Conservation (phyloP, 2,329 filamentous ascomycete genomes). For the Trichoderma oligosporum region DNA sequence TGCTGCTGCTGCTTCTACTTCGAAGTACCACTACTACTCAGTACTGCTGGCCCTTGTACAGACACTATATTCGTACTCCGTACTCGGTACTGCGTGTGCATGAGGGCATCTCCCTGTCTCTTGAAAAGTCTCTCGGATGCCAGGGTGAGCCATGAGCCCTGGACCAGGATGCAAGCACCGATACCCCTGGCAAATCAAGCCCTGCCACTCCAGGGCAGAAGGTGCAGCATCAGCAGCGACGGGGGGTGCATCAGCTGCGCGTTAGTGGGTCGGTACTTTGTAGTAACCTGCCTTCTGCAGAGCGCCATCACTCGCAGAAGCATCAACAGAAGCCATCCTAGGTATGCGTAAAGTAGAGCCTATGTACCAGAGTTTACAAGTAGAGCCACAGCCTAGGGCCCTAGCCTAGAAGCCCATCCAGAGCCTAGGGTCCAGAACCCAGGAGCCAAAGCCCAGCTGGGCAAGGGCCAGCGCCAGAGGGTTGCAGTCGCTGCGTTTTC, state of each 20-base stretch:
- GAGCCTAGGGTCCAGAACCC: conserved; percentile 1
- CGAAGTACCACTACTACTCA: too few species aligned
- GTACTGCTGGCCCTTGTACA: too few species aligned
- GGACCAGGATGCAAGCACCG: conserved; percentile 9
- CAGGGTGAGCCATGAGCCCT: neutral
- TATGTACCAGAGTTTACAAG: too few species aligned
- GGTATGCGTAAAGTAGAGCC: too few species aligned
- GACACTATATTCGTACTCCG: too few species aligned
- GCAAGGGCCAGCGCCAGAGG: conserved; percentile 10
- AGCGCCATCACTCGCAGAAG: conserved; percentile 3
- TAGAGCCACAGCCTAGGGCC: neutral
- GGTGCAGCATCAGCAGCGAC: conserved; percentile 19
- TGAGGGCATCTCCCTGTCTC: conserved; percentile 11
- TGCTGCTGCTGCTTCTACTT: too few species aligned
- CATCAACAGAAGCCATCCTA: too few species aligned
- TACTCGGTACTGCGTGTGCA: conserved; percentile 8
- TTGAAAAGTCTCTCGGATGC: neutral
- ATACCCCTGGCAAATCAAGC: conserved; percentile 18
- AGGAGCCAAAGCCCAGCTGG: conserved; percentile 17
- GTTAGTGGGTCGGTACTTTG: conserved; percentile 16
- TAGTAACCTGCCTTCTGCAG: conserved; percentile 3
- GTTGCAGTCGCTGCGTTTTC: conserved; percentile 14
- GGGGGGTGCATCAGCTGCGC: conserved; percentile 20
- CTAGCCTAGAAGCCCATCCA: conserved; percentile 1
- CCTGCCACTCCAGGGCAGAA: conserved; percentile 18